Percentiles rank a stretch among this genome's conserved stretches.
Evolutionary conservation across 495 filamentous ascomycete species (phyloP).

Genomic region (Xylaria nigripes): DNA sequence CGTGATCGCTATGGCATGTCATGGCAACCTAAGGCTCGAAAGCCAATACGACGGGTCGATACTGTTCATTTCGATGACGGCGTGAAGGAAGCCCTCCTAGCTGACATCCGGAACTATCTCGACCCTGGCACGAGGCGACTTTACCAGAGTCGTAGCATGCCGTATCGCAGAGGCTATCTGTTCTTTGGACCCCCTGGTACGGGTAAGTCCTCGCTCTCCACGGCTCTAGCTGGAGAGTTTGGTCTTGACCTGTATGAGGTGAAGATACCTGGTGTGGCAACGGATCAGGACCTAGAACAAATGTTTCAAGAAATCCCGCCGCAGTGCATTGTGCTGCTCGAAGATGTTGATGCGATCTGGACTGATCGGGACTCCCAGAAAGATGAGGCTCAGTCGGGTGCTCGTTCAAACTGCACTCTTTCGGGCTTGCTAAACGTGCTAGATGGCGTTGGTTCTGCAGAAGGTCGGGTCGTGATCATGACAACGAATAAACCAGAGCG

Average conservation of each 20-base stretch:
- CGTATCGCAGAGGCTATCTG: conserved; percentile 56
- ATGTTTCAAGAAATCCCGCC: conserved; percentile 51
- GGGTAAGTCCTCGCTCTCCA: conserved; percentile 56
- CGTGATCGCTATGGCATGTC: conserved; percentile 29
- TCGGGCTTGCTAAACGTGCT: conserved; percentile 65
- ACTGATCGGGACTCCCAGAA: conserved; percentile 30
- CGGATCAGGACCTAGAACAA: conserved; percentile 42
- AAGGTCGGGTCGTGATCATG: conserved; percentile 68
- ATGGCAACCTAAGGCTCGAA: conserved; percentile 39
- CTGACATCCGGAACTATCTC: conserved; percentile 74
- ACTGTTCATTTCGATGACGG: conserved; percentile 42
- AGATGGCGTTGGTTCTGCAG: conserved; percentile 61
- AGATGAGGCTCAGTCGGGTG: conserved; percentile 20
- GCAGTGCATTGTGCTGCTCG: conserved; percentile 57
- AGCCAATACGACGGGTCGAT: conserved; percentile 36
- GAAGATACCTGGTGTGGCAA: conserved; percentile 43
- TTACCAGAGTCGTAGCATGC: conserved; percentile 61
- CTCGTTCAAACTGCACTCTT: conserved; percentile 38
- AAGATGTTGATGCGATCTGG: conserved; percentile 60
- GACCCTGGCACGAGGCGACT: conserved; percentile 59
- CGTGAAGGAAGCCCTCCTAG: conserved; percentile 58
- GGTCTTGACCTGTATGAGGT: conserved; percentile 57
- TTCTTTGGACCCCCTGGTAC: conserved; percentile 61
- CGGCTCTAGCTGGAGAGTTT: conserved; percentile 56
- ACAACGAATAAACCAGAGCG: conserved; percentile 63